These are phyloP conservation scores for Amesomyces nigricolor DNA, from an alignment of 2,329 filamentous ascomycete genomes.

Conservation along the genomic window DNA sequence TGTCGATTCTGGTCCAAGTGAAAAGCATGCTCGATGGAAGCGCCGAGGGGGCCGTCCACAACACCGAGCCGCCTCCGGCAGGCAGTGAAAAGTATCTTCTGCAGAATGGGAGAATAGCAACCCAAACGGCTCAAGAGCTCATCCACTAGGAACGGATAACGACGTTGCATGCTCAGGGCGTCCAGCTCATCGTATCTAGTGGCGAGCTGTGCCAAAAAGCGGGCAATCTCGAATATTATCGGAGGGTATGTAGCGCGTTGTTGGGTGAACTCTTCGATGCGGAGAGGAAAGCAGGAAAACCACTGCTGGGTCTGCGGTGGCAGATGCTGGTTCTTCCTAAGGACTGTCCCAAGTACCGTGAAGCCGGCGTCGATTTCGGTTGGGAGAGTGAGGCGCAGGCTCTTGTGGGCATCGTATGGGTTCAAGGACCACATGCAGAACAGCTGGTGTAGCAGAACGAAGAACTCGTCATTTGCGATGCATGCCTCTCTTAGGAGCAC, in stretches of 20 bases:
- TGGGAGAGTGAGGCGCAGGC: conserved; percentile 31
- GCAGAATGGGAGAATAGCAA: conserved; percentile 29
- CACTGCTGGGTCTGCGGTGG: conserved; percentile 28
- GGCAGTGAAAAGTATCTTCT: conserved; percentile 30
- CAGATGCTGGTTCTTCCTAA: conserved; percentile 36
- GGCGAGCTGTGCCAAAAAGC: conserved; percentile 41
- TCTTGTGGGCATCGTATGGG: conserved; percentile 31
- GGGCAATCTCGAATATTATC: conserved; percentile 34
- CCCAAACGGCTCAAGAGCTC: conserved; percentile 30
- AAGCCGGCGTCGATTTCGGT: conserved; percentile 33
- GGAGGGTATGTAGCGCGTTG: conserved; percentile 19
- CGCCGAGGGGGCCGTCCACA: conserved; percentile 15
- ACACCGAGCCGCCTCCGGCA: conserved; percentile 27
- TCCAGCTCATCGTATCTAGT: conserved; percentile 36
- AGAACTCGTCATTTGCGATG: conserved; percentile 51
- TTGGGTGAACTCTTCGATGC: conserved; percentile 16
- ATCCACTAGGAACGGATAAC: conserved; percentile 32
- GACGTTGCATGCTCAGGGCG: conserved; percentile 9
- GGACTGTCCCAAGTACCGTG: conserved; percentile 31
- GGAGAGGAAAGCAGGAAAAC: conserved; percentile 35
- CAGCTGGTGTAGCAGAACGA: conserved; percentile 59
- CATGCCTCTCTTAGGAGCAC: conserved; percentile 55
- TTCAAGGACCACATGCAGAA: conserved; percentile 52
- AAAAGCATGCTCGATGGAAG: conserved; percentile 25
- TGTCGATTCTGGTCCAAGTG: conserved; percentile 24